Evolutionary conservation across 306 rosid species (phyloP).

Genomic region (Cyamopsis tetragonoloba): DNA sequence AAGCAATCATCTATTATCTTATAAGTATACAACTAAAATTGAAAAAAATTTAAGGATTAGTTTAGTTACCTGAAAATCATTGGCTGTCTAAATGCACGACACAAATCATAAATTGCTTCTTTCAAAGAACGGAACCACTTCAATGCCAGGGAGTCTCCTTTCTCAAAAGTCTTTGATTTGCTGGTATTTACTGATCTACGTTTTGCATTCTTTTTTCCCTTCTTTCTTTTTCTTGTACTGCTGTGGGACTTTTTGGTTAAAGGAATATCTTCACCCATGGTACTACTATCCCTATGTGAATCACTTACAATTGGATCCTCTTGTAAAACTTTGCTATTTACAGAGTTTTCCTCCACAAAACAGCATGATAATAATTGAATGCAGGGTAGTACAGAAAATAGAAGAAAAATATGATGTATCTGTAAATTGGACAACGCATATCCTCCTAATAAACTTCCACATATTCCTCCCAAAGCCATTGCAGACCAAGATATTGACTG

Average conservation of each 20-base stretch:
- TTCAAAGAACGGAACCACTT: constrained; percentile 58
- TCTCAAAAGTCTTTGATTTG: constrained; percentile 30
- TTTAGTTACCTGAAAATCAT: constrained; percentile 66
- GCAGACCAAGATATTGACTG: constrained; percentile 80
- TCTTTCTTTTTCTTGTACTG: constrained; percentile 55
- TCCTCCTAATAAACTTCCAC: constrained; percentile 82
- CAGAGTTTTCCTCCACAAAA: constrained; percentile 62
- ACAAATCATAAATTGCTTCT: constrained; percentile 54
- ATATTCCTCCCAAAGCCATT: constrained; percentile 86
- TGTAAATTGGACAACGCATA: constrained; percentile 59
- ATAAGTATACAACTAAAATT: not conserved
- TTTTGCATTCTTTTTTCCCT: constrained; percentile 36
- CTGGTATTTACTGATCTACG: constrained; percentile 27
- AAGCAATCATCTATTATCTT: constrained; percentile 11
- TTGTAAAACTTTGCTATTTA: constrained; percentile 22
- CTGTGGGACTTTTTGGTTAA: constrained; percentile 30
- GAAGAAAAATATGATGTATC: constrained; percentile 61
- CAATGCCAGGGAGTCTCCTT: constrained; percentile 38
- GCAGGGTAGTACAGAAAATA: constrained; percentile 61
- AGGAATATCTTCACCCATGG: constrained; percentile 34
- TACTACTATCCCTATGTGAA: constrained; percentile 28
- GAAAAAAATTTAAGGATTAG: not conserved
- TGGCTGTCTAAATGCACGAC: constrained; percentile 62
- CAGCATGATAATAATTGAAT: constrained; percentile 73
- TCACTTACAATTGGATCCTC: constrained; percentile 31